These are phyloP conservation scores for Coemansia sp. DNA, from an alignment of 192 early-diverging fungal species.

Conservation along the genomic window DNA sequence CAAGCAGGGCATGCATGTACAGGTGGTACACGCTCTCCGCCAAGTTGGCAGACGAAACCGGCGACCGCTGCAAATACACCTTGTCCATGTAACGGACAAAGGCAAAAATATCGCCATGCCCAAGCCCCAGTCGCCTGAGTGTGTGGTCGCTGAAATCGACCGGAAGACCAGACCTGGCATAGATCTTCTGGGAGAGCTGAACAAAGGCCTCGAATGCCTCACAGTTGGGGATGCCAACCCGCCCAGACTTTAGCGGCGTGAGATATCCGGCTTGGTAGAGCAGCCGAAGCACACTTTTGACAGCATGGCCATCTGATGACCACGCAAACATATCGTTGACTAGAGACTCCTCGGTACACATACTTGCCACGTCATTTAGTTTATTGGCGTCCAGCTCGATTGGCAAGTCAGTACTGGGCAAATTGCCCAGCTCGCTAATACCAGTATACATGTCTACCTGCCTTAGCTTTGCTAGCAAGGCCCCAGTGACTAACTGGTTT, in stretches of 20 bases:
- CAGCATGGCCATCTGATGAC: not conserved
- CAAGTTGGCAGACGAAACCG: no score
- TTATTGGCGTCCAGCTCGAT: not conserved
- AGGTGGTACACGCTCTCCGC: no score
- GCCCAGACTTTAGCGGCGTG: not conserved
- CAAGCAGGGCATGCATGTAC: no score
- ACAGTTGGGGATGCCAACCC: not conserved
- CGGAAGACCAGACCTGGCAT: not conserved
- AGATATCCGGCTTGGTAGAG: not conserved
- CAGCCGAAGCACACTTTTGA: not conserved
- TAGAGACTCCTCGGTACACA: not conserved
- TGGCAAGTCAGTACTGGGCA: not conserved
- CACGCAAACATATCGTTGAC: not conserved
- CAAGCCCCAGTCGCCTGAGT: no score
- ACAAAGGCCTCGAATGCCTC: not conserved
- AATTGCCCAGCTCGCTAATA: not conserved
- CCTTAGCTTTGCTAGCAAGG: not conserved
- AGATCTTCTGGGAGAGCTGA: not conserved
- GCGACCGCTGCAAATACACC: no score
- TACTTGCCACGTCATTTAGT: not conserved
- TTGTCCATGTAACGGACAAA: no score
- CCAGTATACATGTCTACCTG: not conserved
- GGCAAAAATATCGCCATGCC: no score
- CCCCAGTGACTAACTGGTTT: not conserved
- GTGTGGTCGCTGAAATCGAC: no score